Base-by-base conservation (phyloP, 192 early-diverging fungal genomes). In the Backusella westeae region DNA sequence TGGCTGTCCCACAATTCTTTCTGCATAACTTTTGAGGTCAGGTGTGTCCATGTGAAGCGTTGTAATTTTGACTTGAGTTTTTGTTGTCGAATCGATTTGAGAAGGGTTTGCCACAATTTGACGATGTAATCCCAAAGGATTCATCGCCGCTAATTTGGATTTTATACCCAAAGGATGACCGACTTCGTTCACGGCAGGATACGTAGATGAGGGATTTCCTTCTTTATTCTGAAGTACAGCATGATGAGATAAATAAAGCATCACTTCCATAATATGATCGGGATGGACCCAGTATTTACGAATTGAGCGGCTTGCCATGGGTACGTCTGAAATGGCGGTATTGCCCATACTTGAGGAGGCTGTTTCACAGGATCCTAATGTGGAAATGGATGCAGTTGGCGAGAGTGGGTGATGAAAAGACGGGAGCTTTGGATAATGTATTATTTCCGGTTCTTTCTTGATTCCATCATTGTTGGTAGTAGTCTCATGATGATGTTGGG, bases 251-350 rank as follows among this genome's bases (percentile, higher is more conserved):
- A 76, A 29, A 69, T 41, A 76, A 15, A 76, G 21, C 29, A 69
- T 69, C 10, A 76, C 38, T n/a, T 76, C 75, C 14, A 56, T 10
- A 26, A 76, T 26, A 69, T 76, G 34, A 39, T 76, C 63, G 0
- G 75, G 75, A 70, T 76, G 75, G 15, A 76, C 42, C 67, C 66
- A 70, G 46, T 68, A 76, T 36, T 76, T 76, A 14, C 44, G 32
- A 15, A 46, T 23, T 14, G 21, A 23, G 5, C 10, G 39, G 67
- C 42, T 69, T 36, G 41, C 23, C 41, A 34, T 8, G 34, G 38
- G 36, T n/a, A 39, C 38, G n/a, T 32, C 71, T 12, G 44, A 41
- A 49, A 46, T n/a, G 71, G 32, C 39, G 42, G 44, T 49, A 38
- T 34, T 49, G 41, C 71, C 29, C 41, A 49, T 29, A 39, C 41